Base-by-base conservation (phyloP, 2,329 filamentous ascomycete genomes). In the Clonostachys rhizophaga region DNA sequence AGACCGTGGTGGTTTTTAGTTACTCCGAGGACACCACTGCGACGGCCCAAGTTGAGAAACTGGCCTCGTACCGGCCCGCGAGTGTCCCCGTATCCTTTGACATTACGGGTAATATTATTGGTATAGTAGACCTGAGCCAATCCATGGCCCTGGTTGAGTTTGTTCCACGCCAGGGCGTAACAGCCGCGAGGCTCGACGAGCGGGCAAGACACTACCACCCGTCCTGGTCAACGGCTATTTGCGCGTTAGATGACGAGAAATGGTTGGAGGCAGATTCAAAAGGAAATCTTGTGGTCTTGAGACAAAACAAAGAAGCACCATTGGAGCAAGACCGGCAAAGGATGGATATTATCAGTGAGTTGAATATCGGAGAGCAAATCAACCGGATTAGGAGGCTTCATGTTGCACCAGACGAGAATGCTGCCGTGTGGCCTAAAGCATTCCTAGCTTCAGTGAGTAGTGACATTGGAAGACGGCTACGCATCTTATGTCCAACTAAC, bases 111-210 rank as follows among this genome's bases (percentile, higher is more conserved):
- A 84, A 86, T 54, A 75, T 81, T 20, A 91, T 99, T 52, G 89
- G 88, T 1, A 84, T 97, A 10, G 88, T 86, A 1, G 94, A 99
- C 60, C 71, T 99, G 42, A 96, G 96, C 88, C 96, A 97, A 68
- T 95, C 89, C 2, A 74, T 95, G 20, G 84, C 87, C 2, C 70
- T 97, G 6, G 73, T 96, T 9, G 76, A 94, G 59, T 94, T 86
- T 59, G 71, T 75, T 0, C 75, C 76, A 4, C 77, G 81, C 3
- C 64, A 74, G 18, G 68, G 79, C 4, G 81, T 78, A 1, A 65
- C 78, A n/a, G 68, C 76, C 11, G 79, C 85, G 46, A 79, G 74
- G 45, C 74, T 97, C 8, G 73, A 75, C 1, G 90, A 96, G 70
- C 74, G 87, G 4, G 87, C 87, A 5, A 79, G 91, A 17, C 89